Base-by-base conservation (phyloP, 2,329 filamentous ascomycete genomes). In the Fusarium sp. region DNA sequence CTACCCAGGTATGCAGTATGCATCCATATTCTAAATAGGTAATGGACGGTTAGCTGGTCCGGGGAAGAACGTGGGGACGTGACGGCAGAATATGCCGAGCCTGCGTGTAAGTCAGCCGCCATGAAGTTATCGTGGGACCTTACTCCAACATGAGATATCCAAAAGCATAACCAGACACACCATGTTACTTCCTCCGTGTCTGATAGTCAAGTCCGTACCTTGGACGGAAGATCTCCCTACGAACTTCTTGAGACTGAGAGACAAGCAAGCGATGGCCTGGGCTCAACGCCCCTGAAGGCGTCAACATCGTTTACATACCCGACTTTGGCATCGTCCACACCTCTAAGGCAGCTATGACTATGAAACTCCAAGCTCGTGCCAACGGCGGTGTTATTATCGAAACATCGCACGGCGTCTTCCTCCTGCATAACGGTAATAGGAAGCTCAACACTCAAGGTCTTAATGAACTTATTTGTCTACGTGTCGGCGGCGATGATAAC, bases 281-380 rank as follows among this genome's bases (percentile, higher is more conserved):
- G 17, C 67, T 65, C 28, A 46, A 39, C 14, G 34, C 63, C 40
- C 51, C 57, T 4, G 18, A 59, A 5, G 46, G 33, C 13, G 58
- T 70, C 2, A 52, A 63, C 14, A 55, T 43, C 5, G 61, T 72
- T 6, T 73, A 71, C 33, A 72, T 67, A 1, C 55, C 66, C 4
- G 69, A 71, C 43, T 54, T 69, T 13, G 69, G 69, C 11, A 65
- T 72, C 8, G 62, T 55, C 8, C 66, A 72, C 18, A 66, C 58
- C 5, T 33, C 58, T 46, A 38, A 44, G 45, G 31, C 22, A 24
- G 22, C 6, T 6, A 24, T 24, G 22, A 24, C 22, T 24, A 24
- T 24, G 22, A 4, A 24, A 6, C 6, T 24, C 22, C 22, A 24
- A 24, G 22, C 22, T 24, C 22, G 22, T 24, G 22, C 22, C 22